A percentile compares a stretch with the other conserved stretches of the same genome.
Conservation (phyloP, 768 basidiomycete genomes). For the Boletus fagicola region DNA sequence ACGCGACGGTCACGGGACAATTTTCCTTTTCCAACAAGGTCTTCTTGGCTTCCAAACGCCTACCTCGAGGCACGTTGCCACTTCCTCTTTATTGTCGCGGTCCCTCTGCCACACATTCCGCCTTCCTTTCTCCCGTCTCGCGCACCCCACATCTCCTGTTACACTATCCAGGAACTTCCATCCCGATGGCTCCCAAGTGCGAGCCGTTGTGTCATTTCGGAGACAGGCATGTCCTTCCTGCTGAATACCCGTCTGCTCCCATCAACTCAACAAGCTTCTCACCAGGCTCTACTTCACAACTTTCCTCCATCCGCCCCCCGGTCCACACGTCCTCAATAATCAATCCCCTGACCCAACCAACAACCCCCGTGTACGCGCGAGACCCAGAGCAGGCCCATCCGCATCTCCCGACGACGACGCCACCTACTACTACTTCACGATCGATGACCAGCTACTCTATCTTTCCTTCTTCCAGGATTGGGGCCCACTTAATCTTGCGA, state of each 20-base stretch:
- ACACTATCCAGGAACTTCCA: constrained; percentile 1
- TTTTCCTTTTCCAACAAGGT: constrained; percentile 33
- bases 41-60: constrained; percentile 25
- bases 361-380: constrained; percentile 61
- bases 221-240: constrained; percentile 55
- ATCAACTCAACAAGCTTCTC: constrained; percentile 1
- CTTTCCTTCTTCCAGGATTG: constrained; percentile 94
- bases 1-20: constrained; percentile 38
- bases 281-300: constrained; percentile 83
- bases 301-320: constrained; percentile 75
- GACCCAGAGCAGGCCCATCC: constrained; percentile 56
- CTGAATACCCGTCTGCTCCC: constrained; percentile 5
- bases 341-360: constrained; percentile 49
- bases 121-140: constrained; percentile 3
- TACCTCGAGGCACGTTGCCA: constrained; percentile 32
- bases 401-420: constrained; percentile 72
- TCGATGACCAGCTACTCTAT: constrained; percentile 91
- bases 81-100: constrained; percentile 24
- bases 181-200: constrained; percentile 48
- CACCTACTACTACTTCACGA: constrained; percentile 85
- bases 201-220: constrained; percentile 79
- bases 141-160: constrained; percentile 7
- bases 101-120: constrained; percentile 9
- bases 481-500: constrained; percentile 89
- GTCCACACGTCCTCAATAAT: constrained; percentile 62